Conservation (phyloP, 1,284 basidiomycete species). For the Malassezia arunalokei region DNA sequence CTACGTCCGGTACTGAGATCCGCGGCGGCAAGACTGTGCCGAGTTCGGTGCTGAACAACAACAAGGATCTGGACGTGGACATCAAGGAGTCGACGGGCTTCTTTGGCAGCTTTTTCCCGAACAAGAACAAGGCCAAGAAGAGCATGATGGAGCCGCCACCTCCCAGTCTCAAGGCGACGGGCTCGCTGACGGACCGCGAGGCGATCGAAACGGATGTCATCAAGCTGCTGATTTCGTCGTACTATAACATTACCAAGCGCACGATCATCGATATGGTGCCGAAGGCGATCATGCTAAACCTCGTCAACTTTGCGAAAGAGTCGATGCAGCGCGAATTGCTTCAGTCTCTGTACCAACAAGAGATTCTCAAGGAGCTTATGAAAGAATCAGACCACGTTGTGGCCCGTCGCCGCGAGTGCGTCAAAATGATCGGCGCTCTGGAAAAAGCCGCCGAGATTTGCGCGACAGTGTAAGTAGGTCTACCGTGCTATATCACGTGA, state of each 20-base stretch:
- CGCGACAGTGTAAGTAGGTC: slow-evolving; percentile 30
- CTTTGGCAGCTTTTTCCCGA: slow-evolving; percentile 87
- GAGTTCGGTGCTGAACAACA: slow-evolving; percentile 65
- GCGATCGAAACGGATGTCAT: slow-evolving; percentile 98
- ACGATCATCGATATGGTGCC: slow-evolving; percentile 99
- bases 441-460: slow-evolving; percentile 43
- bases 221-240: slow-evolving; percentile 53
- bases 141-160: slow-evolving; percentile 78
- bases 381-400: slow-evolving; percentile 44
- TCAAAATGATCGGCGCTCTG: slow-evolving; percentile 45
- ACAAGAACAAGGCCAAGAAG: slow-evolving; percentile 56
- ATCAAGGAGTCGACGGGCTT: slow-evolving; percentile 64
- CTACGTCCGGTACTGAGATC: slow-evolving; percentile 24
- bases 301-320: slow-evolving; percentile 85
- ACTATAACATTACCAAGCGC: slow-evolving; percentile 61
- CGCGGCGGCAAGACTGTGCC: slow-evolving; percentile 46
- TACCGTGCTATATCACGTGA: no score
- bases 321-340: slow-evolving; percentile 77
- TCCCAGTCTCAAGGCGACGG: slow-evolving; percentile 75
- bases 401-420: slow-evolving; percentile 40
- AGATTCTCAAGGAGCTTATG: slow-evolving; percentile 43
- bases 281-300: slow-evolving; percentile 75
- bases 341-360: slow-evolving; percentile 42
- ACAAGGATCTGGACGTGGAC: slow-evolving; percentile 83
- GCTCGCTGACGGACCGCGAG: slow-evolving; percentile 85